These are phyloP conservation scores for Phytophthora pini DNA, from an alignment of 352 stramenopile genomes.

Conservation along the genomic window DNA sequence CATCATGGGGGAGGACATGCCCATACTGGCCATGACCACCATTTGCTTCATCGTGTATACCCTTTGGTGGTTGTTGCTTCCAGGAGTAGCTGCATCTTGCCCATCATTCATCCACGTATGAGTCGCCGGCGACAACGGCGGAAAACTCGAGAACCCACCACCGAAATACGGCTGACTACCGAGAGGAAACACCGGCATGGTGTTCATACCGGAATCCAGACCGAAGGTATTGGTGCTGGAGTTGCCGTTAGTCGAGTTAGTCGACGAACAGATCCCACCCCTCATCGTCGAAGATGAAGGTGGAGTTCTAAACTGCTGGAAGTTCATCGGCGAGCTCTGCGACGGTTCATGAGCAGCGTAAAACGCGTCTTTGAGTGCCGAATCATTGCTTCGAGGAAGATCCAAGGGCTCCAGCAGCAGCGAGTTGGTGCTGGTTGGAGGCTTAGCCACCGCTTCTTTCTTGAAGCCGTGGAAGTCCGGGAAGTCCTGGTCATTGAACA, in stretches of 20 bases:
- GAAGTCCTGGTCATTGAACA: conserved; percentile 59
- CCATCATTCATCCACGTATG: conserved; percentile 23
- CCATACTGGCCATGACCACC: conserved; percentile 31
- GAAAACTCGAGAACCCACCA: conserved; percentile 5
- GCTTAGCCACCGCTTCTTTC: conserved; percentile 21
- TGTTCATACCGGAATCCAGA: conserved; percentile 23
- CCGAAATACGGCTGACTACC: conserved; percentile 13
- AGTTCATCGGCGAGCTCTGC: conserved; percentile 1
- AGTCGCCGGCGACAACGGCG: conserved; percentile 11
- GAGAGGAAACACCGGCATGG: conserved; percentile 42
- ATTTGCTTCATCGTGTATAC: conserved; percentile 40
- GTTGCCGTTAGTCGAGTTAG: conserved; percentile 1
- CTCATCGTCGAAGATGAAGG: conserved; percentile 8
- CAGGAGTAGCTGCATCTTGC: conserved; percentile 14
- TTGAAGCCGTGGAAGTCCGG: conserved; percentile 33
- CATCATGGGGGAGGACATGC: conserved; percentile 21
- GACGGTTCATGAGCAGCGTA: neutral
- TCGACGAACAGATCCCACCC: conserved; percentile 8
- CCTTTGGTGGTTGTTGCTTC: conserved; percentile 21
- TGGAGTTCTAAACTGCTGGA: conserved; percentile 9
- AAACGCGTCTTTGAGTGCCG: conserved; percentile 34
- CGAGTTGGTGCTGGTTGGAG: conserved; percentile 21
- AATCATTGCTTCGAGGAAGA: conserved; percentile 27
- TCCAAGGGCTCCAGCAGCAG: conserved; percentile 48
- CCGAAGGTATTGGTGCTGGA: conserved; percentile 11